These are phyloP conservation scores for Raddia guianensis DNA, from an alignment of 176 grass and related monocot species.

Conservation along the genomic window DNA sequence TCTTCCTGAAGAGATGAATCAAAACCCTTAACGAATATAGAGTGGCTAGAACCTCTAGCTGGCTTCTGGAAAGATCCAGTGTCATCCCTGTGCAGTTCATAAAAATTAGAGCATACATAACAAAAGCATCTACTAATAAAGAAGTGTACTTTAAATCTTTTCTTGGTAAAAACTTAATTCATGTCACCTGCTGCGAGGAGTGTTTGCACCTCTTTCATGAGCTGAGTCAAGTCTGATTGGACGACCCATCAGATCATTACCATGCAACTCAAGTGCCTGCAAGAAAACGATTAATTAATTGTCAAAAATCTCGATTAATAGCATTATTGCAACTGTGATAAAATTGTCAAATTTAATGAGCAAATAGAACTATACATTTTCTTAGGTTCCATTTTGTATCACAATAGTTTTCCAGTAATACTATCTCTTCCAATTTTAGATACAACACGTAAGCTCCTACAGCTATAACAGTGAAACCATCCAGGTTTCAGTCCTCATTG, in stretches of 20 bases:
- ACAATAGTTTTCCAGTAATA: neutral
- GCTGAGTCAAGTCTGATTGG: slow-evolving; percentile 69
- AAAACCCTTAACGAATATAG: slow-evolving; percentile 81
- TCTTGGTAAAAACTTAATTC: slow-evolving; percentile 7
- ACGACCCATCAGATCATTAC: slow-evolving; percentile 61
- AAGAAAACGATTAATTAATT: slow-evolving; percentile 25
- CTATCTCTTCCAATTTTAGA: neutral
- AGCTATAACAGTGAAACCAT: neutral
- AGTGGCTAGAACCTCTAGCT: slow-evolving; percentile 46
- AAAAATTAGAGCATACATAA: neutral
- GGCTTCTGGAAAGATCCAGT: slow-evolving; percentile 62
- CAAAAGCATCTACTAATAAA: neutral
- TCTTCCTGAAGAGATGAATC: slow-evolving; percentile 53
- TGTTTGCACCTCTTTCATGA: slow-evolving; percentile 52
- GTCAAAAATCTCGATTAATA: neutral
- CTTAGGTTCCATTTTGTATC: neutral
- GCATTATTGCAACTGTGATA: neutral
- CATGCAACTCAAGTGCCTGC: slow-evolving; percentile 65
- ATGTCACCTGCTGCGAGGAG: slow-evolving; percentile 67
- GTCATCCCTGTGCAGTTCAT: slow-evolving; percentile 46
- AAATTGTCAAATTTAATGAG: neutral
- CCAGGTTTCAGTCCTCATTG: neutral
- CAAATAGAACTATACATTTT: neutral
- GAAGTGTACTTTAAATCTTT: neutral
- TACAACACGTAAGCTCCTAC: neutral